phyloP scores from a whole-genome alignment of 495 filamentous ascomycete species.

The Astrothelium macrocarpum region DNA sequence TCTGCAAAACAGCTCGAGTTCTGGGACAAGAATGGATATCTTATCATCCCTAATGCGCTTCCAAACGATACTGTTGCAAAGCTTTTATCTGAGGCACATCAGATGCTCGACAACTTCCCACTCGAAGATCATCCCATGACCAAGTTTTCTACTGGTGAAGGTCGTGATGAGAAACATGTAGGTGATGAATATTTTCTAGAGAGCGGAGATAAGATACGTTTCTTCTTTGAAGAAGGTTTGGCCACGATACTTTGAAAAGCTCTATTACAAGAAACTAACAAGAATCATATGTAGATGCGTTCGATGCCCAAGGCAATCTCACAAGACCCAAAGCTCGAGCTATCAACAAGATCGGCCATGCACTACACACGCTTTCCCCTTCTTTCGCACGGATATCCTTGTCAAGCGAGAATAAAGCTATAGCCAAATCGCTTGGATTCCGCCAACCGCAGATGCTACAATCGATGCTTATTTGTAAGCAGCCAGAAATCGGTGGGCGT shows the following conservation, averaged over 20 bases:
- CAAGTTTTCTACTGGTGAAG: conserved; percentile 74
- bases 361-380: conserved; percentile 64
- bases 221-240: conserved; percentile 87
- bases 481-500: conserved; percentile 85
- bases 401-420: conserved; percentile 45
- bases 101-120: conserved; percentile 63
- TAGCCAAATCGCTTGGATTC: conserved; percentile 67
- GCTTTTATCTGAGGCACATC: conserved; percentile 64
- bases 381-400: conserved; percentile 58
- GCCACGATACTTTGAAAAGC: conserved; percentile 24
- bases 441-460: conserved; percentile 67
- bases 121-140: conserved; percentile 82
- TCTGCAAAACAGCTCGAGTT: conserved; percentile 57
- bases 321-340: conserved; percentile 67
- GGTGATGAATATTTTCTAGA: conserved; percentile 91
- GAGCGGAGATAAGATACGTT: conserved; percentile 82
- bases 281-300: conserved; percentile 43
- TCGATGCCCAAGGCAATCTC: conserved; percentile 49
- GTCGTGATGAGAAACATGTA: conserved; percentile 48
- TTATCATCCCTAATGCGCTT: conserved; percentile 76
- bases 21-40: conserved; percentile 79
- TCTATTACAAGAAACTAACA: neutral
- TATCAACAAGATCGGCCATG: conserved; percentile 96
- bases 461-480: conserved; percentile 97
- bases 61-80: conserved; percentile 48